Conservation (phyloP, 208 protist genomes). For the Wallacemonas sp. region DNA sequence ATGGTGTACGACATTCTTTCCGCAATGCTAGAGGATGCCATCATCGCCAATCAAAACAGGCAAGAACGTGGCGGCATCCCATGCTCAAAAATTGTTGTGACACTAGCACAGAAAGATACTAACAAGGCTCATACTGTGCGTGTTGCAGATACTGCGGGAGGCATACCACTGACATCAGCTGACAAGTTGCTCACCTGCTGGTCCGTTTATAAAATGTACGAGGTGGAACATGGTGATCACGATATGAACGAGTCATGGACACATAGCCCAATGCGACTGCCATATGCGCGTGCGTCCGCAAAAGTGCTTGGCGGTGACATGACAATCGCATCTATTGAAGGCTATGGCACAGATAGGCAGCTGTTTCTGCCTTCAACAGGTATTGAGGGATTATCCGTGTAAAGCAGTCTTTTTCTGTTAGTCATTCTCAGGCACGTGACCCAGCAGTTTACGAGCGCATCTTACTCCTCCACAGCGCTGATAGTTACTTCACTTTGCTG, state of each 20-base stretch:
- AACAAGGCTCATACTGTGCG: slow-evolving; percentile 54
- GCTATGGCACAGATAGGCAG: slow-evolving; percentile 71
- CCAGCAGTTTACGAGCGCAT: too few relatives aligned
- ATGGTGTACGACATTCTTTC: slow-evolving; percentile 70
- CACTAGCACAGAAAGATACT: slow-evolving; percentile 37
- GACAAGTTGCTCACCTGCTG: slow-evolving; percentile 45
- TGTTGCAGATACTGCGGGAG: slow-evolving; percentile 72
- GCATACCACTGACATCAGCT: slow-evolving; percentile 45
- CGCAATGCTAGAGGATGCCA: slow-evolving; percentile 68
- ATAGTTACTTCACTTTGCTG: too few relatives aligned
- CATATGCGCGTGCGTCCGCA: slow-evolving; percentile 59
- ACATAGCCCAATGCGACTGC: slow-evolving; percentile 58
- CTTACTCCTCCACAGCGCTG: too few relatives aligned
- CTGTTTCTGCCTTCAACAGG: slow-evolving; percentile 56
- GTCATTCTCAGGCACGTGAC: too few relatives aligned
- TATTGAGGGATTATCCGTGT: slow-evolving; percentile 26
- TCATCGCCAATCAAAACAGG: slow-evolving; percentile 50
- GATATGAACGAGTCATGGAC: slow-evolving; percentile 46
- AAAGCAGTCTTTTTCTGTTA: too few relatives aligned
- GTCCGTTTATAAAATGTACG: slow-evolving; percentile 44
- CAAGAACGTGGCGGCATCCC: slow-evolving; percentile 51
- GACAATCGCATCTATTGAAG: slow-evolving; percentile 59
- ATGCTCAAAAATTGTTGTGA: slow-evolving; percentile 60
- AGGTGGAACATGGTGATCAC: slow-evolving; percentile 9
- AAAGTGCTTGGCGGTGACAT: slow-evolving; percentile 58